Conservation (phyloP, 164 flowering plant species). For the Magnolia officinalis region DNA sequence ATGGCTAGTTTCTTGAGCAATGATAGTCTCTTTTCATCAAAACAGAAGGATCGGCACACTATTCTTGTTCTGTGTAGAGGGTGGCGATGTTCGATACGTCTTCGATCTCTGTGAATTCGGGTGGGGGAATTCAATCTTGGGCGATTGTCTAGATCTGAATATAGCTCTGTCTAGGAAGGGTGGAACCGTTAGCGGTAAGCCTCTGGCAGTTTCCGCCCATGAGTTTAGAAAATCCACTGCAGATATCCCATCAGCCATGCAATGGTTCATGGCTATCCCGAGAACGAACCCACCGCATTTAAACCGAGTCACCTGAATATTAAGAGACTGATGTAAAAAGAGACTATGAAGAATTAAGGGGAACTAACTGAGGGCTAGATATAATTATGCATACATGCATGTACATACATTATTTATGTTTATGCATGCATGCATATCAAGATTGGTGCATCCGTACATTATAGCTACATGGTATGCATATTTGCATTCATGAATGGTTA, state of each 20-base stretch:
- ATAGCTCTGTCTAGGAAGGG: slow-evolving; percentile 21
- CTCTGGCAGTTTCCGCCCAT: slow-evolving; percentile 33
- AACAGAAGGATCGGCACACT: slow-evolving; percentile 12
- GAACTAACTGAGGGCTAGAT: not conserved
- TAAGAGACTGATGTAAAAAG: not conserved
- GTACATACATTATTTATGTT: not conserved
- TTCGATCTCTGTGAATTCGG: slow-evolving; percentile 9
- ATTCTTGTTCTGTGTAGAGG: slow-evolving; percentile 10
- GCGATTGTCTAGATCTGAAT: slow-evolving; percentile 14
- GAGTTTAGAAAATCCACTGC: slow-evolving; percentile 25
- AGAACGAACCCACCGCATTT: slow-evolving; percentile 27
- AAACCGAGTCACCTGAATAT: slow-evolving; percentile 24
- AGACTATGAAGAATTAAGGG: too few relatives aligned
- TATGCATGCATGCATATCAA: slow-evolving; percentile 17
- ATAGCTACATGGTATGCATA: too few relatives aligned
- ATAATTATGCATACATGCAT: not conserved
- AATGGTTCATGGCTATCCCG: slow-evolving; percentile 20
- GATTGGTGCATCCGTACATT: slow-evolving; percentile 5
- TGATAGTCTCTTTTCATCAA: slow-evolving; percentile 5
- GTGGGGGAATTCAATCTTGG: slow-evolving; percentile 13
- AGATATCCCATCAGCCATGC: slow-evolving; percentile 23
- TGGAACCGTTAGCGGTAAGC: slow-evolving; percentile 7
- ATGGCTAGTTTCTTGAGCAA: slow-evolving; percentile 10
- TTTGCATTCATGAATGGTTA: too few relatives aligned
- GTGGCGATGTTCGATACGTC: slow-evolving; percentile 10